A percentile compares a stretch with the other conserved stretches of the same genome.
phyloP scores from a whole-genome alignment of 108 stramenopile genomes.

The Aurantiochytrium sp. region DNA sequence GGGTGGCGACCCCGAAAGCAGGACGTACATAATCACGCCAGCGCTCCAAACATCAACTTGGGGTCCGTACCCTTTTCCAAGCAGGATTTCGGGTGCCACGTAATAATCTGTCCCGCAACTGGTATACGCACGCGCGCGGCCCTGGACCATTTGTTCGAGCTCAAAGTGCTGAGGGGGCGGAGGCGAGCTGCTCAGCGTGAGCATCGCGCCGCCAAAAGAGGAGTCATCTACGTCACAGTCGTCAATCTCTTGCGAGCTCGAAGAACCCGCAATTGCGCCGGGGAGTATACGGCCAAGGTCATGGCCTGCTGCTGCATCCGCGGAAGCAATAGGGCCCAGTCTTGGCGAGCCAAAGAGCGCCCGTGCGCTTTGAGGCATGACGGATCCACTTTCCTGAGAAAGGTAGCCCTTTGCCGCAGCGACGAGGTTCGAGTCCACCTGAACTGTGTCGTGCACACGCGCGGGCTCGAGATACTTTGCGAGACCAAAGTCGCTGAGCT shows the following conservation, averaged over 20 bases:
- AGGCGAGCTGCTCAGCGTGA: too few relatives aligned
- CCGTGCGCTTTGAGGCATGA: not conserved
- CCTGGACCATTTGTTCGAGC: not conserved
- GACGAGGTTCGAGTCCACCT: not conserved
- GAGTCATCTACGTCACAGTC: too few relatives aligned
- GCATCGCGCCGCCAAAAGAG: too few relatives aligned
- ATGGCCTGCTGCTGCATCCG: not conserved
- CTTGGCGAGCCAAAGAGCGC: not conserved
- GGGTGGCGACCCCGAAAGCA: constrained; percentile 93
- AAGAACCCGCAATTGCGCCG: too few relatives aligned
- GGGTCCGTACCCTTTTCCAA: constrained; percentile 69
- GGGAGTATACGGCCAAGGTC: too few relatives aligned
- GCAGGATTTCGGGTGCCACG: constrained; percentile 80
- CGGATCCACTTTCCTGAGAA: not conserved
- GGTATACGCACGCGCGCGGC: not conserved
- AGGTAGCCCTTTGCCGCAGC: not conserved
- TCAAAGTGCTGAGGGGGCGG: not conserved
- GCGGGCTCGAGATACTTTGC: constrained; percentile 68
- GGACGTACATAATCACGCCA: constrained; percentile 90
- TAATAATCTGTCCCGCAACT: constrained; percentile 84
- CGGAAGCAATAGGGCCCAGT: not conserved
- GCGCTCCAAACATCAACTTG: constrained; percentile 85
- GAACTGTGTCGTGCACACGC: constrained; percentile 63
- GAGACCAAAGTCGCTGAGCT: constrained; percentile 98
- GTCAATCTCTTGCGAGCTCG: too few relatives aligned